Conservation (phyloP, 768 basidiomycete species). For the Russula foetens region DNA sequence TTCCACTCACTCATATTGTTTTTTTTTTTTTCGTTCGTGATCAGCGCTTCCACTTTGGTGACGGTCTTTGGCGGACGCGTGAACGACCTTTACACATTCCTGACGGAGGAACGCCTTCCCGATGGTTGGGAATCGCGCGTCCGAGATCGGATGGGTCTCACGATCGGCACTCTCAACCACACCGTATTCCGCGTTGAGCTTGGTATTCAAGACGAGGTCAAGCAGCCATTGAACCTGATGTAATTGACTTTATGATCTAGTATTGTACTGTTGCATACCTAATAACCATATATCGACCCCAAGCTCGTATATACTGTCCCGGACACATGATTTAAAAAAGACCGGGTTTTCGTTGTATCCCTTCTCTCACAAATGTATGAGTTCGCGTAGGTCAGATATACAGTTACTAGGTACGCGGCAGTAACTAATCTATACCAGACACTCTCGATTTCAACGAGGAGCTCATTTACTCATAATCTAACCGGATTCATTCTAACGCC, state of each 20-base stretch:
- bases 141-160: constrained; percentile 49
- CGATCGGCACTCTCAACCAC: constrained; percentile 46
- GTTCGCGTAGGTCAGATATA: too few relatives aligned
- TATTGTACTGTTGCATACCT: too few relatives aligned
- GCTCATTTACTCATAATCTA: neutral
- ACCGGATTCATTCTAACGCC: neutral
- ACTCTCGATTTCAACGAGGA: neutral
- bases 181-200: constrained; percentile 27
- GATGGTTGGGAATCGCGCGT: constrained; percentile 62
- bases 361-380: too few relatives aligned
- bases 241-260: neutral
- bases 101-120: constrained; percentile 65
- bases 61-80: constrained; percentile 60
- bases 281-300: too few relatives aligned
- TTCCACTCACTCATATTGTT: too few relatives aligned
- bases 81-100: constrained; percentile 42
- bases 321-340: too few relatives aligned
- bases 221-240: constrained; percentile 6
- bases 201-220: constrained; percentile 26
- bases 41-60: constrained; percentile 53
- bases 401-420: too few relatives aligned
- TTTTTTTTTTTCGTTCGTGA: neutral
- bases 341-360: too few relatives aligned
- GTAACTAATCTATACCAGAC: neutral
- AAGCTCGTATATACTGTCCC: too few relatives aligned